Evolutionary conservation across 805 yeast genomes (phyloP).

Genomic region (Myxozyma geophila): DNA sequence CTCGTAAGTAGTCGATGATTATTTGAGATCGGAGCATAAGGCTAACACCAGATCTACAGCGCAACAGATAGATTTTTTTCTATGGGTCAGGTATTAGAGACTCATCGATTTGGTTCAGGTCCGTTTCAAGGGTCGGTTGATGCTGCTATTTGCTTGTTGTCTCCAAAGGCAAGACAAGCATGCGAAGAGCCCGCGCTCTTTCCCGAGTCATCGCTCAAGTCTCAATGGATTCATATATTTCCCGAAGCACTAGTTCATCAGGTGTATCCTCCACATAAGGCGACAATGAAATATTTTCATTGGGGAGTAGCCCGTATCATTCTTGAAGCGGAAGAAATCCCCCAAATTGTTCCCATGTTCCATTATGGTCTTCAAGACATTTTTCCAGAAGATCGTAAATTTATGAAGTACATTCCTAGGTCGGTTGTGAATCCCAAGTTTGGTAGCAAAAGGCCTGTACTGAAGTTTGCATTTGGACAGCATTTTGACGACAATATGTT

Average conservation of each 20-base stretch:
- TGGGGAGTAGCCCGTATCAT: conserved; percentile 92
- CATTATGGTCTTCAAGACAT: conserved; percentile 84
- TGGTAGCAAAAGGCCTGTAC: conserved; percentile 44
- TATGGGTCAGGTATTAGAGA: conserved; percentile 84
- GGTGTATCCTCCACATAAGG: conserved; percentile 69
- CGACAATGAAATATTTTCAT: conserved; percentile 91
- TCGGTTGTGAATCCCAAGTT: conserved; percentile 51
- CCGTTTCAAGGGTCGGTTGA: conserved; percentile 91
- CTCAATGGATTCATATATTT: conserved; percentile 83
- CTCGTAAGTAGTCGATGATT: background rate
- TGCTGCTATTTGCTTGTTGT: conserved; percentile 77
- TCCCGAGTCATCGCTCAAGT: conserved; percentile 3
- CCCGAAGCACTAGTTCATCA: conserved; percentile 96
- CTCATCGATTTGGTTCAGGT: conserved; percentile 87
- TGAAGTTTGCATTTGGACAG: conserved; percentile 73
- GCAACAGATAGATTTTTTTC: conserved; percentile 62
- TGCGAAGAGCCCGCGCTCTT: background rate
- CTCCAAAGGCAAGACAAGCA: conserved; percentile 1
- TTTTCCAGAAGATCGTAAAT: conserved; percentile 73
- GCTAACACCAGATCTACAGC: conserved; percentile 17
- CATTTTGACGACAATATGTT: conserved; percentile 66
- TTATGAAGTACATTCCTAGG: conserved; percentile 53
- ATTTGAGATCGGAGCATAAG: background rate
- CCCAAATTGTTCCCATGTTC: conserved; percentile 85
- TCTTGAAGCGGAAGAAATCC: conserved; percentile 79